Evolutionary conservation across 2,329 filamentous ascomycete genomes (phyloP), one percentile per base, ranked within the genome.

Genomic region (Fusarium citri): DNA sequence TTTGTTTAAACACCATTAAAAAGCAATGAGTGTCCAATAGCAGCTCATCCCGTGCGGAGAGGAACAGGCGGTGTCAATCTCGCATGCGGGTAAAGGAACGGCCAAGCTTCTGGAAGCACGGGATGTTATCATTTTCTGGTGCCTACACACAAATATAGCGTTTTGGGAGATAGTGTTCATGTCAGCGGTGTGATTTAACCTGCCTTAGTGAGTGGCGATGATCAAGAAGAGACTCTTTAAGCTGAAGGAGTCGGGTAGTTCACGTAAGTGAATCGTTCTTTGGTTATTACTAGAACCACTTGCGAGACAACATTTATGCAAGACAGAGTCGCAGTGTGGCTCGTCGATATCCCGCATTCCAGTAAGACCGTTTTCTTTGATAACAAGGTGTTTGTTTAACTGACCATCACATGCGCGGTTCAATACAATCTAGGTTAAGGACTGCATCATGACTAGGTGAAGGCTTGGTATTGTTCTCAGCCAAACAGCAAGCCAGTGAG

Each of bases 311-410:
- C n/a, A 37, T 43, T 43, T 16, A 45, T 61, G 45, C 42, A 42
- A 47, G 47, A 66, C 47, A 55, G 30, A 22, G 16, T 45, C 47
- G 37, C 31, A 37, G 18, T 12, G 41, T 41, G 30, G 16, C 25
- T 40, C 40, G 22, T 60, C 22, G 31, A 42, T 50, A 43, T 61
- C 43, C 59, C 63, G 61, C 55, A 55, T 66, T 48, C 66, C 42
- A 45, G 15, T 22, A 16, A 9, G 40, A 57, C 28, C 20, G 26
- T 59, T 12, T n/a, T 22, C 23, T n/a, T 61, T 30, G 25, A 26
- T 9, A 56, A 12, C 37, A 43, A 53, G 16, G 23, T 28, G 60
- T 30, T 46, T 49, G 30, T 37, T 37, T 7, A 7, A n/a, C 6
- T n/a, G 23, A 28, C 22, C 22, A 26, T 59, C 48, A 40, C 50